These are phyloP conservation scores for Hyaloscypha hepaticicola DNA, from an alignment of 495 filamentous ascomycete genomes.

Conservation along the genomic window DNA sequence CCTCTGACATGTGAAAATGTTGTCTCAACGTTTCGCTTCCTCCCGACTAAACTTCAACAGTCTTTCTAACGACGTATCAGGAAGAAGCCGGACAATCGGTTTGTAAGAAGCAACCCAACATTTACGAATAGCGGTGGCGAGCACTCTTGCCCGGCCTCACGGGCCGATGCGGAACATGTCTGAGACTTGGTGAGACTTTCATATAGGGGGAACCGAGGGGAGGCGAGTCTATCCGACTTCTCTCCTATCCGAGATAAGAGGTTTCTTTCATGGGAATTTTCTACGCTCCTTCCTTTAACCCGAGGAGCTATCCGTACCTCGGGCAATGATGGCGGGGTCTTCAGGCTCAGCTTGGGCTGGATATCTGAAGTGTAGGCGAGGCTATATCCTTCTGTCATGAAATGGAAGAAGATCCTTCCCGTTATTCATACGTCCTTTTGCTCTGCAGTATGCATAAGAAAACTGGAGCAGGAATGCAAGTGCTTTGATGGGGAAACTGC, in stretches of 20 bases:
- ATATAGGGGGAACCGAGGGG: neutral
- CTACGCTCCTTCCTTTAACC: too few species aligned
- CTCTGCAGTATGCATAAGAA: neutral
- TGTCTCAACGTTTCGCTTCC: neutral
- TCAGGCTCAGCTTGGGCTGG: too few species aligned
- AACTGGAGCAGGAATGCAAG: constrained; percentile 1
- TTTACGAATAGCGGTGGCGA: neutral
- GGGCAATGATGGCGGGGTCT: too few species aligned
- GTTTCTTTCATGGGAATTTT: neutral
- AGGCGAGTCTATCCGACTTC: neutral
- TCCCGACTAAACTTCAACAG: neutral
- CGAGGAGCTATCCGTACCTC: too few species aligned
- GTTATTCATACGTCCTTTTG: neutral
- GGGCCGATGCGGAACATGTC: neutral
- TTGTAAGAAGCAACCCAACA: neutral
- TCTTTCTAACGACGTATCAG: too few species aligned
- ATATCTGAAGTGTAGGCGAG: neutral
- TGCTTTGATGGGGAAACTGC: constrained; percentile 15
- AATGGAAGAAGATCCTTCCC: constrained; percentile 4
- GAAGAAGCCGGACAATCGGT: neutral
- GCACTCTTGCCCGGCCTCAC: neutral
- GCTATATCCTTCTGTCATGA: neutral
- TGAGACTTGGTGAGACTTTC: neutral
- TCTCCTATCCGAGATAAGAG: too few species aligned
- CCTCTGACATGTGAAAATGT: neutral